Evolutionary conservation across 1,139 yeast genomes (phyloP).

Genomic region (Saccharomycopsis phalli): DNA sequence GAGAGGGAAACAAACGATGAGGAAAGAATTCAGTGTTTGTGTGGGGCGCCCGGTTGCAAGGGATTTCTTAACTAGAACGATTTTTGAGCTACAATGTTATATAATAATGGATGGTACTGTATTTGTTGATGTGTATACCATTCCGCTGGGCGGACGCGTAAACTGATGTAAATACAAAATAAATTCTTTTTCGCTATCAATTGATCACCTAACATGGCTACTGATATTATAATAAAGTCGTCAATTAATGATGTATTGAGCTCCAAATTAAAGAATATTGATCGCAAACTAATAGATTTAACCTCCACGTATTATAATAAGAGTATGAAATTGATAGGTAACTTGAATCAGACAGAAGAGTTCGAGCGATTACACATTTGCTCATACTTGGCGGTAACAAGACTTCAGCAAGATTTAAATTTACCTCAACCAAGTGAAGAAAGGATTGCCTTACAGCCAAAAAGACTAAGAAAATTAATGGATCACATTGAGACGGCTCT

Average conservation of each 20-base stretch:
- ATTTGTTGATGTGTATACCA: neutral
- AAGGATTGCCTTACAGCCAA: slow-evolving; percentile 14
- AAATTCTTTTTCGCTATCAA: neutral
- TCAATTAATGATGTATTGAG: slow-evolving; percentile 15
- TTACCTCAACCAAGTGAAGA: slow-evolving; percentile 9
- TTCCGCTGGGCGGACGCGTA: neutral
- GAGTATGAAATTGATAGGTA: slow-evolving; percentile 6
- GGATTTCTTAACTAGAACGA: slow-evolving; percentile 64
- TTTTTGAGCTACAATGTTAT: neutral
- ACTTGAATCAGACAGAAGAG: slow-evolving; percentile 11
- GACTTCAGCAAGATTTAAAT: slow-evolving; percentile 2
- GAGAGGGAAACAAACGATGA: slow-evolving; percentile 87
- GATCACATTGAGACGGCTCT: slow-evolving; percentile 10
- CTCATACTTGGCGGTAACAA: slow-evolving; percentile 13
- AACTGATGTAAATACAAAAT: neutral
- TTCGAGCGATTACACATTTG: slow-evolving; percentile 16
- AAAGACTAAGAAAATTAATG: slow-evolving; percentile 8
- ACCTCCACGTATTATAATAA: slow-evolving; percentile 12
- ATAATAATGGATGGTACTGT: neutral
- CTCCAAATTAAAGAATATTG: slow-evolving; percentile 3
- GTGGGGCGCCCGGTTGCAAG: slow-evolving; percentile 93
- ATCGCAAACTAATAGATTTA: slow-evolving; percentile 2
- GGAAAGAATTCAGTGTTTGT: slow-evolving; percentile 82
- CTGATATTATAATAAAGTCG: slow-evolving; percentile 5
- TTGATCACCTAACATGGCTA: slow-evolving; percentile 7